Base-by-base conservation (phyloP, 352 stramenopile species). In the Stramenopiles sp. region DNA sequence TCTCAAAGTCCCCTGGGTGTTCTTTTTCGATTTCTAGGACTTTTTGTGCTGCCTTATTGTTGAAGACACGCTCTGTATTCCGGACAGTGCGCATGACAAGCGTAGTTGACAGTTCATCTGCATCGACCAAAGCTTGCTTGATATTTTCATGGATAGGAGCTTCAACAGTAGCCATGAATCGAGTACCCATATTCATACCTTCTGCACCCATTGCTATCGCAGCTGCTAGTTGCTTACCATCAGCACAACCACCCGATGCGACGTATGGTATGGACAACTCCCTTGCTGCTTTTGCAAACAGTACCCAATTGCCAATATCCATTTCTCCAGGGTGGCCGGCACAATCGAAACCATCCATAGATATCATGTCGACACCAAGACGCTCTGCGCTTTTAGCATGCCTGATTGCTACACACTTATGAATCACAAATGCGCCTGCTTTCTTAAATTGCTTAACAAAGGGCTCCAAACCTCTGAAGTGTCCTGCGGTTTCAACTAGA, bases 391-490 rank as follows among this genome's bases (percentile, higher is more conserved):
- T 76, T 75, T 83, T 80, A 25, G 84, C 84, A 78, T 88, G 85
- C 0, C 85, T 80, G 30, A 87, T 87, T 25, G 85, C 82, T 1
- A 88, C 85, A 75, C 84, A 87, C 80, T 88, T 88, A 78, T 88
- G 85, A 33, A 88, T 88, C 27, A 80, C 83, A 0, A 86, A 84
- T 31, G 87, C 39, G 30, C 85, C 85, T n/a, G 81, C 76, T 30
- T 81, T 32, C 80, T 88, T 86, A 39, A 88, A 88, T 30, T 67
- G 67, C 76, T 81, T 84, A 7, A 88, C 84, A 67, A 81, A 87
- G 0, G 84, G 84, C 75, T 85, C 86, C 8, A 55, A 55, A 4
- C 39, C 39, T 55, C 8, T 55, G 14, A 55, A 55, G 14, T 55
- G 39, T n/a, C 85, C 85, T 0, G 85, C 85, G 22, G 85, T 88